Evolutionary conservation across 2,329 filamentous ascomycete genomes (phyloP).

Genomic region (Chrysosporium queenslandicum): DNA sequence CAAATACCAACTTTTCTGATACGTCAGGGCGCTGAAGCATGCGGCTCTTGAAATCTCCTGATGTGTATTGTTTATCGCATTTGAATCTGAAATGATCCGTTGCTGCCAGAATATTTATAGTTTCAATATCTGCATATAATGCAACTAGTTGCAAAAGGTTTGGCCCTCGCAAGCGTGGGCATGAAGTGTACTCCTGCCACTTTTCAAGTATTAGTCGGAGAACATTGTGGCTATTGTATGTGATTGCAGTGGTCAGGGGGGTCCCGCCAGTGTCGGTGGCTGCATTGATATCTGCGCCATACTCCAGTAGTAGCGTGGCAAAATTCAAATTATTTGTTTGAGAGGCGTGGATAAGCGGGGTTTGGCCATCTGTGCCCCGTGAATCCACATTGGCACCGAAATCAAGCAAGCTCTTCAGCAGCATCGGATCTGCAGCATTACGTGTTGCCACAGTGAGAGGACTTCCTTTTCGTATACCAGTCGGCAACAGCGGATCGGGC

Average conservation of each 20-base stretch:
- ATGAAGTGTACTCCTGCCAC: slow-evolving; percentile 29
- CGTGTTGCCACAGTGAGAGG: slow-evolving; percentile 27
- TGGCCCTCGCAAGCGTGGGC: slow-evolving; percentile 27
- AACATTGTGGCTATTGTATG: slow-evolving; percentile 29
- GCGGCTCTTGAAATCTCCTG: slow-evolving; percentile 16
- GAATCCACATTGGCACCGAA: slow-evolving; percentile 26
- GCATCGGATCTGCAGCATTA: slow-evolving; percentile 22
- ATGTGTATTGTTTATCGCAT: slow-evolving; percentile 21
- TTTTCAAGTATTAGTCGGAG: slow-evolving; percentile 28
- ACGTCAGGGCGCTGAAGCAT: slow-evolving; percentile 16
- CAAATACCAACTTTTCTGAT: slow-evolving; percentile 15
- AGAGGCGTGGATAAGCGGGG: slow-evolving; percentile 26
- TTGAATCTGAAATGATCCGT: slow-evolving; percentile 23
- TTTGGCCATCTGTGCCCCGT: slow-evolving; percentile 25
- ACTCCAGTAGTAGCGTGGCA: slow-evolving; percentile 28
- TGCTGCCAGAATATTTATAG: slow-evolving; percentile 21
- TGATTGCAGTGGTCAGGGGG: slow-evolving; percentile 28
- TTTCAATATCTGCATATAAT: slow-evolving; percentile 25
- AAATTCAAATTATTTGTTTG: slow-evolving; percentile 25
- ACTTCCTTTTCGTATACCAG: slow-evolving; percentile 23
- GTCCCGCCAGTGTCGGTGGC: slow-evolving; percentile 23
- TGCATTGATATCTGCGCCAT: slow-evolving; percentile 29
- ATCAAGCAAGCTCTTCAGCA: slow-evolving; percentile 26
- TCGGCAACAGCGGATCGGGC: slow-evolving; percentile 22
- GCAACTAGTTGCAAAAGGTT: slow-evolving; percentile 22